Base-by-base conservation (phyloP, 805 yeast species). In the Saturnispora dispora region DNA sequence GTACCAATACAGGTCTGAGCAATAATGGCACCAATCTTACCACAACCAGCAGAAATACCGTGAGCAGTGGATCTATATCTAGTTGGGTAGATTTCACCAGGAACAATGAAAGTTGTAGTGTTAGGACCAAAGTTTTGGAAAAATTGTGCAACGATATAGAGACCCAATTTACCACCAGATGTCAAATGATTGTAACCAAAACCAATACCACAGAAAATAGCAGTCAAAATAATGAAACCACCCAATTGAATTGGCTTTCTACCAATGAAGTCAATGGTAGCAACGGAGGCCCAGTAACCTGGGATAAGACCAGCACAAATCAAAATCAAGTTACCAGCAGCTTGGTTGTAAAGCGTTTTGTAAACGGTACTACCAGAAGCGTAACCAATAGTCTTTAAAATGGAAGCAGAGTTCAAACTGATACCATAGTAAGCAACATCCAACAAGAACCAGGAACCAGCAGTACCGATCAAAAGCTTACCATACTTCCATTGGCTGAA, bases 61-160 rank as follows among this genome's bases (percentile, higher is more conserved):
- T 88, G 96, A 49, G 96, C 96, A 59, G 95, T 82, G 23, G 96
- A 88, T 82, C 96, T 85, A 73, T 88, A 88, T 77, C 96, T 83
- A 52, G 96, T 88, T 68, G 96, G 96, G 84, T 75, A 89, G 66
- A 81, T 73, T 74, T 88, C 96, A 71, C 95, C 96, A 47, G 96
- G 96, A 65, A 86, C 77, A 63, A 88, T 81, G 67, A 88, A 88
- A 50, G 96, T 88, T 46, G 96, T 89, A 55, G 89, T 81, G 76
- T 88, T 88, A 67, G 96, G 96, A 66, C 96, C 96, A 62, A 87
- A 88, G 70, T 88, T 88, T 70, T 83, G 82, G 83, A 88, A 88
- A 68, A 88, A 85, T 73, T 88, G 96, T 54, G 83, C 79, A 54
- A 88, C 68, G 59, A 88, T 81, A 73, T 86, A 88, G 49, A 88